phyloP scores from a whole-genome alignment of 1,284 basidiomycete genomes.

The Pseudozyma sp. region DNA sequence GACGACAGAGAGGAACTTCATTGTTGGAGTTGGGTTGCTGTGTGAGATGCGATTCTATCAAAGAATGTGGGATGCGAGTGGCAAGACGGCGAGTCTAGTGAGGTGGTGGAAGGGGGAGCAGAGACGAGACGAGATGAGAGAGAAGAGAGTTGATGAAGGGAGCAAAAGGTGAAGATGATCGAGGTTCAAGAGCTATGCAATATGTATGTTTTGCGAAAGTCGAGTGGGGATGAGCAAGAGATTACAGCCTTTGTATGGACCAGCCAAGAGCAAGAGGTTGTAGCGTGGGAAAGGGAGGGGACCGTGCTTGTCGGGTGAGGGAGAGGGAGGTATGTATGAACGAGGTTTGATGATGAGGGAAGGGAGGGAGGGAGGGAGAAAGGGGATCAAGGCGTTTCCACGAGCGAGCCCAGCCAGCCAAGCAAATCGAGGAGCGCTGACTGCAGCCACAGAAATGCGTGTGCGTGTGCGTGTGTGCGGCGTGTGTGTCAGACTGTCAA shows the following conservation, averaged over 20 bases:
- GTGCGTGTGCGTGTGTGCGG: too few relatives aligned
- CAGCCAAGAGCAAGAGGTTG: constrained; percentile 21
- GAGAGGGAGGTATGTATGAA: background rate
- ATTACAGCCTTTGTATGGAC: constrained; percentile 19
- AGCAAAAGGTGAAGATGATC: background rate
- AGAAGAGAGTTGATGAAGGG: background rate
- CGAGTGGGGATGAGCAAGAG: background rate
- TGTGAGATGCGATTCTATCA: constrained; percentile 14
- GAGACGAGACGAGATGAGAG: background rate
- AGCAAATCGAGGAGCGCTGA: too few relatives aligned
- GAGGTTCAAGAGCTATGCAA: background rate
- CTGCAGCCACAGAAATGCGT: too few relatives aligned
- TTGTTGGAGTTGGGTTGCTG: constrained; percentile 16
- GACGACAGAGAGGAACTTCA: constrained; percentile 50
- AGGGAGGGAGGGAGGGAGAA: constrained; percentile 8
- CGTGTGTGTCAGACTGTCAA: too few relatives aligned
- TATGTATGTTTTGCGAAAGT: constrained; percentile 7
- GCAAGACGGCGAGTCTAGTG: background rate
- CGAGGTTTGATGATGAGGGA: constrained; percentile 6
- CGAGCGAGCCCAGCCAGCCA: background rate
- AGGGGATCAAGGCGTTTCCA: constrained; percentile 5
- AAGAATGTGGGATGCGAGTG: constrained; percentile 16
- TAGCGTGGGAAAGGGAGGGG: constrained; percentile 1
- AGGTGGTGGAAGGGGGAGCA: constrained; percentile 1
- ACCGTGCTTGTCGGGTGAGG: background rate